Evolutionary conservation across 768 basidiomycete species (phyloP), one percentile per base, ranked within the genome.

Genomic region (Asterophora lycoperdoides): DNA sequence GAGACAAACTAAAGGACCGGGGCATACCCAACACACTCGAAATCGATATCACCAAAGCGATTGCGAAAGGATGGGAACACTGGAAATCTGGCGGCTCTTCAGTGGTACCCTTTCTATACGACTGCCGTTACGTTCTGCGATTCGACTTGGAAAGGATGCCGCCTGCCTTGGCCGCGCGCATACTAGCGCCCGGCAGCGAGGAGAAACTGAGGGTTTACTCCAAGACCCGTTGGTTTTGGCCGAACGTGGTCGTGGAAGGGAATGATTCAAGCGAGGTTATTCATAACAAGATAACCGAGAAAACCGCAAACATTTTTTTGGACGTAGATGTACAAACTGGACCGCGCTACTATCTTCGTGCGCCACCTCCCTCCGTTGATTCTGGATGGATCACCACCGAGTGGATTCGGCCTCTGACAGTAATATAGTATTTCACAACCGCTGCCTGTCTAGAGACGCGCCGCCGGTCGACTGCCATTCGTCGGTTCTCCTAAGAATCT

Each of bases 71-170:
- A 35, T 51, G 58, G 35, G 20, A 41, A 18, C 40, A 44, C 3
- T 56, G 58, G 60, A 54, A 51, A 41, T 40, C 30, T 42, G 60
- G 37, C 18, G 62, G 41, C 8, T 49, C 56, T 32, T 47, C 57
- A 2, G 48, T 47, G 8, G 39, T 73, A 11, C 66, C 75, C 18
- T 41, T 82, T 10, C 65, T 89, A 23, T 88, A 78, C 59, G 87
- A 90, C 61, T 71, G 72, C 55, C 81, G 88, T 5, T 90, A 86
- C 62, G 56, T 79, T 3, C 42, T 89, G 36, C 59, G 56, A 15
- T 70, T 87, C 54, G 51, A 76, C 48, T 56, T 78, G 11, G 54
- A 56, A 29, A 66, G 56, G 35, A 70, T 82, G 17, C 81, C 83
- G 1, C 17, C 46, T 1, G 39, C 61, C 7, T 30, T 84, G 3